Conservation (phyloP, 176 grass and related monocot species). For the Canna indica region DNA sequence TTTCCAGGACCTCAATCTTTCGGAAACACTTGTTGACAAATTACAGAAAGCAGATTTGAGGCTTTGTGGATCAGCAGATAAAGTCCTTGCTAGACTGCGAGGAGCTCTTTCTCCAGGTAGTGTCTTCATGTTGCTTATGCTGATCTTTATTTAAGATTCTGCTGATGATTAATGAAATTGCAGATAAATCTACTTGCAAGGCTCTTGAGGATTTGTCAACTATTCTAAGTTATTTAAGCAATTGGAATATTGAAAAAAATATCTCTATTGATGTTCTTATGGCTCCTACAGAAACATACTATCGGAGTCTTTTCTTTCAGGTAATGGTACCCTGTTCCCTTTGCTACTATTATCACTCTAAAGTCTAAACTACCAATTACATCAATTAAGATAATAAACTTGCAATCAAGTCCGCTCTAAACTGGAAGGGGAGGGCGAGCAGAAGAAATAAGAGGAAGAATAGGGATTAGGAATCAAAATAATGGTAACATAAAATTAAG, state of each 20-base stretch:
- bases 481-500: too few species aligned
- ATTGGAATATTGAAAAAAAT: constrained; percentile 55
- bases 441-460: too few species aligned
- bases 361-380: background rate
- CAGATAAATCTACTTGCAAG: constrained; percentile 77
- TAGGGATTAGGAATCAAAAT: too few species aligned
- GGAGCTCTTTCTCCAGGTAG: constrained; percentile 73
- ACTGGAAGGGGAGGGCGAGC: too few species aligned
- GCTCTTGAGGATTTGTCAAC: constrained; percentile 78
- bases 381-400: background rate
- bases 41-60: constrained; percentile 82
- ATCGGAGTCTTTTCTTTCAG: constrained; percentile 80
- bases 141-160: background rate
- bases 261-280: constrained; percentile 87
- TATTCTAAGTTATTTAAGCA: constrained; percentile 68
- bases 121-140: background rate
- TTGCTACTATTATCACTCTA: background rate
- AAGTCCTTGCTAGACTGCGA: constrained; percentile 89
- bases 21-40: constrained; percentile 87
- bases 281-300: constrained; percentile 89
- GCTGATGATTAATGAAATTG: background rate
- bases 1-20: constrained; percentile 65
- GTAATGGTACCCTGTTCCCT: constrained; percentile 27
- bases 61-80: constrained; percentile 78
- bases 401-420: too few species aligned